Percentiles rank a stretch among this genome's conserved stretches.
These are phyloP conservation scores for Ricinus communis DNA, from an alignment of 345 rosid genomes.

Conservation along the genomic window DNA sequence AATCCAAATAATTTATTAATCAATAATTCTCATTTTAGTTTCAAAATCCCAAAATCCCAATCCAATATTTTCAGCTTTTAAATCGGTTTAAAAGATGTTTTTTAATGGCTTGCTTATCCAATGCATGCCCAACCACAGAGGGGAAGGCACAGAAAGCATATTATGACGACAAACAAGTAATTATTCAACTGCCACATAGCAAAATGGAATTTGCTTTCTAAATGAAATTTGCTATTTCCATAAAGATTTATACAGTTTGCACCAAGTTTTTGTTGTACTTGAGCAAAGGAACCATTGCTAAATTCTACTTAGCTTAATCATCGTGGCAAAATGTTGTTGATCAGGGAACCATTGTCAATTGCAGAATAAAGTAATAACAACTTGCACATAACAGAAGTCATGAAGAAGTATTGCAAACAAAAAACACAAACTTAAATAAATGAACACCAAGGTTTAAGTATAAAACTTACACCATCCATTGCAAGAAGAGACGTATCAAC, in stretches of 20 bases:
- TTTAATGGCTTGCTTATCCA: not conserved
- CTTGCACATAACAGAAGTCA: not conserved
- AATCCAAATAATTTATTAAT: not conserved
- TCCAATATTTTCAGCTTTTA: not conserved
- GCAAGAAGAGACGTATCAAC: constrained; percentile 81
- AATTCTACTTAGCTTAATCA: not conserved
- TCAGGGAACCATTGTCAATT: constrained; percentile 3
- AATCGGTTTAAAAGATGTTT: not conserved
- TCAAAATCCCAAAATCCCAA: not conserved
- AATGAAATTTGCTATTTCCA: not conserved
- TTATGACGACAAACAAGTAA: not conserved
- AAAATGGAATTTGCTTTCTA: not conserved
- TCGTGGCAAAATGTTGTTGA: constrained; percentile 2
- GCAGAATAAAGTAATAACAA: constrained; percentile 1
- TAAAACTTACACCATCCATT: constrained; percentile 96
- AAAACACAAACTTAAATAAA: constrained; percentile 10
- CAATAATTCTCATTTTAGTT: no score
- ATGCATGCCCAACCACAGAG: not conserved
- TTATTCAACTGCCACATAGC: not conserved
- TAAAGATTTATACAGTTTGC: not conserved
- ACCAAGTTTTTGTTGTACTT: not conserved
- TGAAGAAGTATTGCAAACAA: constrained; percentile 3
- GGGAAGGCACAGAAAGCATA: not conserved
- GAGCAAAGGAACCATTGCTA: constrained; percentile 3
- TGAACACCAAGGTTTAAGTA: not conserved